A percentile compares a stretch with the other conserved stretches of the same genome.
Conservation (phyloP, 768 basidiomycete genomes). For the Rhizopogon sp. region DNA sequence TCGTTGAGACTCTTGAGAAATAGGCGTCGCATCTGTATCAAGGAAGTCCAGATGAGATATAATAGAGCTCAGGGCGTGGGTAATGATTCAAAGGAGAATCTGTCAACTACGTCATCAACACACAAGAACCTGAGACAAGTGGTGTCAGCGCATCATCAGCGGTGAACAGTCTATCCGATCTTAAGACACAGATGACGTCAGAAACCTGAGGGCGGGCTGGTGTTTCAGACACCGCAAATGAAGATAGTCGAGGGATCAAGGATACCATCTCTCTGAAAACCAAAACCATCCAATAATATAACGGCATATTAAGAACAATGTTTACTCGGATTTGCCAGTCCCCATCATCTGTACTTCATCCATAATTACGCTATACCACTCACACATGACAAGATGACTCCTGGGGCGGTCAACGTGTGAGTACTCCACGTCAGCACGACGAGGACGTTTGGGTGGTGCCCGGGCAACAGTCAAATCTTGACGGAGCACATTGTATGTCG, state of each 20-base stretch:
- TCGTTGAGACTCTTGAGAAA: too few species aligned
- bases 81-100: too few species aligned
- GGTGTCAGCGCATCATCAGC: neutral
- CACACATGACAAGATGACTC: slow-evolving; percentile 77
- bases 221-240: slow-evolving; percentile 89
- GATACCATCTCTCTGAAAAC: slow-evolving; percentile 79
- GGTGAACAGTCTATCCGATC: slow-evolving; percentile 32
- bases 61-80: too few species aligned
- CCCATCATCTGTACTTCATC: slow-evolving; percentile 94
- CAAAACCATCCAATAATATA: neutral
- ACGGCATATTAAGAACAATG: neutral
- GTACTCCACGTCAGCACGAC: slow-evolving; percentile 66
- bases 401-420: slow-evolving; percentile 46
- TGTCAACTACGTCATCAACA: slow-evolving; percentile 40
- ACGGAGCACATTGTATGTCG: slow-evolving; percentile 42
- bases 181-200: slow-evolving; percentile 75
- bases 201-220: slow-evolving; percentile 72
- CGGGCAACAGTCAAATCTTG: slow-evolving; percentile 73
- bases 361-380: slow-evolving; percentile 91
- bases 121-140: slow-evolving; percentile 59
- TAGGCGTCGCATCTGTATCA: too few species aligned
- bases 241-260: slow-evolving; percentile 75
- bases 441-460: slow-evolving; percentile 60
- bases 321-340: slow-evolving; percentile 72
- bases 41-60: too few species aligned